Base-by-base conservation (phyloP, 768 basidiomycete species). In the Suillus paluster region DNA sequence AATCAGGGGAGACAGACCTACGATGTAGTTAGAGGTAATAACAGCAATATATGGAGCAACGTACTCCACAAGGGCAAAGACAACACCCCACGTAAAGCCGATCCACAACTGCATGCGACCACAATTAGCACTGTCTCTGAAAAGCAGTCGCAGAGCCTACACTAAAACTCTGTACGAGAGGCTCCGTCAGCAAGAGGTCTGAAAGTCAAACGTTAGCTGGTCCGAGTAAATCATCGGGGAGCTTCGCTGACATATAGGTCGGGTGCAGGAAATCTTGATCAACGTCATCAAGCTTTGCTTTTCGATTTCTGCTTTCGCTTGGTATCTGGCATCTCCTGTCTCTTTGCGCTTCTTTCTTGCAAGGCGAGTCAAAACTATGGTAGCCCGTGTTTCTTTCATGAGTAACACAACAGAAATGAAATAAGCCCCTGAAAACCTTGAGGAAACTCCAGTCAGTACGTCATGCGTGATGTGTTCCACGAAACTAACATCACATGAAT, bases 1-100 rank as follows among this genome's bases (percentile, higher is more conserved):
- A 89, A 19, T 85, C 80, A 9, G 79, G 81, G 7, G 80, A 73
- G 42, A 87, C 78, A 1, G 85, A 85, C 60, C 85, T 84, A 41
- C 2, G 44, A 17, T 12, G 10, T 5, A 6, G 19, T 60, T 49
- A 62, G 48, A 44, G 45, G 58, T 36, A 44, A 33, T 57, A 55
- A 38, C 5, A 30, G 15, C 33, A 54, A 21, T 27, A 46, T 42
- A 61, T 25, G 23, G 19, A 41, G 42, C 38, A 57, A 27, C 60
- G 34, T 67, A 86, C 84, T 83, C 83, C 38, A 90, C 78, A 66
- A 91, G 73, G 56, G 83, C 84, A 67, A 84, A 92, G n/a, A 86
- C 71, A 1, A 90, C 81, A 0, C 90, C 91, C 90, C 90, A 92
- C 0, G 84, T 83, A 60, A 91, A 85, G 46, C 84, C 85, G 33